phyloP scores from a whole-genome alignment of 2,329 filamentous ascomycete genomes.

The Ploettnerulaceae sp. region DNA sequence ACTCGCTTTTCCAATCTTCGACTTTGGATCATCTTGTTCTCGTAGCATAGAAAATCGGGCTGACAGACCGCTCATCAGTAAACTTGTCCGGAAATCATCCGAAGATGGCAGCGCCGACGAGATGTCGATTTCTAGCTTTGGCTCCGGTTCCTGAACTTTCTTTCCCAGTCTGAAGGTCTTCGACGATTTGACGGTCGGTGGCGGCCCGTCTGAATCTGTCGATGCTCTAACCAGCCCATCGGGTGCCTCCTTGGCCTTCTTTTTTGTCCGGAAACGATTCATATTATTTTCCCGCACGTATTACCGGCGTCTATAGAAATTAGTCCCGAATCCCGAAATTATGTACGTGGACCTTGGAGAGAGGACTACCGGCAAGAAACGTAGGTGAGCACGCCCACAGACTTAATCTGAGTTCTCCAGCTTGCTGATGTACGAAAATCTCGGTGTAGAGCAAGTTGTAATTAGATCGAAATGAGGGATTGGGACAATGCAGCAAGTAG shows the following conservation, averaged over 20 bases:
- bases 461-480: no score
- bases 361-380: slow-evolving; percentile 18
- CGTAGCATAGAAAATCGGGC: slow-evolving; percentile 94
- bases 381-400: slow-evolving; percentile 26
- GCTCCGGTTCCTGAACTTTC: slow-evolving; percentile 45
- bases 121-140: slow-evolving; percentile 67
- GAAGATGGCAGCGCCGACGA: slow-evolving; percentile 68
- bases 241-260: slow-evolving; percentile 59
- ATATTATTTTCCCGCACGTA: slow-evolving; percentile 40
- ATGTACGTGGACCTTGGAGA: neutral
- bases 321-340: neutral
- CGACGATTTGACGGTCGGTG: slow-evolving; percentile 39
- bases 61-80: slow-evolving; percentile 92
- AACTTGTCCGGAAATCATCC: slow-evolving; percentile 91
- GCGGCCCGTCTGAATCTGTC: slow-evolving; percentile 47
- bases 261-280: slow-evolving; percentile 75
- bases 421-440: slow-evolving; percentile 7
- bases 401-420: slow-evolving; percentile 17
- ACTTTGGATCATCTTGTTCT: slow-evolving; percentile 88
- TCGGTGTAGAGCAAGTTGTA: neutral
- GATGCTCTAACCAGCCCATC: slow-evolving; percentile 42
- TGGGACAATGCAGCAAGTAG: no score
- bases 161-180: slow-evolving; percentile 55
- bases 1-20: slow-evolving; percentile 86
- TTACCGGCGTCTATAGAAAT: slow-evolving; percentile 6